Percentiles rank a stretch among this genome's conserved stretches.
Conservation (phyloP, 371 early-diverging fungal genomes). For the Homolaphlyctis polyrhiza region DNA sequence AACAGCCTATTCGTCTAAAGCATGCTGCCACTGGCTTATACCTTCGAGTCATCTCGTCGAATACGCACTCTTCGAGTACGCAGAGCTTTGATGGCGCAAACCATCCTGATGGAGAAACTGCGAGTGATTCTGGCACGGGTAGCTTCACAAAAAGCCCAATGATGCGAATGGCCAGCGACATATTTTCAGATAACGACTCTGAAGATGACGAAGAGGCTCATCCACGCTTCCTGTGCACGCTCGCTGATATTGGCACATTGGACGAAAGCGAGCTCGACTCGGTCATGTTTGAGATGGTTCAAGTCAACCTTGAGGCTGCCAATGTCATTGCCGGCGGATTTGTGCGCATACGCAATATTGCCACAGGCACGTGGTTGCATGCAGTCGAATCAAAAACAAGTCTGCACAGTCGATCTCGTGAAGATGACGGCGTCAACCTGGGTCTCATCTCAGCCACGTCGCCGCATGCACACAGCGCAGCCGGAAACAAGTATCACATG, state of each 20-base stretch:
- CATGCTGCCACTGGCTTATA: conserved; percentile 44
- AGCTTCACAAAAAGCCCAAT: too few relatives aligned
- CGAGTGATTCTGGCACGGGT: too few relatives aligned
- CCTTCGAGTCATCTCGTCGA: conserved; percentile 23
- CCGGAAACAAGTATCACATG: background rate
- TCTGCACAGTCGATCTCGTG: background rate
- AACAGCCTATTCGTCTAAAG: conserved; percentile 31
- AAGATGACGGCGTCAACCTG: background rate
- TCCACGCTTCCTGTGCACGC: background rate
- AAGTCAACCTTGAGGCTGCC: conserved; percentile 28
- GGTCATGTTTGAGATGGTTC: conserved; percentile 32
- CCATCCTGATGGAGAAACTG: too few relatives aligned
- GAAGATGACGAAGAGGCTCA: background rate
- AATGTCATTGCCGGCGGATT: conserved; percentile 33
- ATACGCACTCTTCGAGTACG: background rate
- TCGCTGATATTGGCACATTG: background rate
- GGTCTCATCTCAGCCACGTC: background rate
- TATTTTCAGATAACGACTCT: background rate
- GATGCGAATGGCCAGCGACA: too few relatives aligned
- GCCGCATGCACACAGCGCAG: background rate
- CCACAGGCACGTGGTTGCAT: conserved; percentile 53
- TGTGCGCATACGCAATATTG: conserved; percentile 41
- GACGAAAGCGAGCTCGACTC: background rate
- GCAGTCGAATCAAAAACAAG: conserved; percentile 16
- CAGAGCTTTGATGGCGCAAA: background rate